Evolutionary conservation across 1,284 basidiomycete genomes (phyloP), one percentile per base, ranked within the genome.

Genomic region (Sporisorium sorghi): DNA sequence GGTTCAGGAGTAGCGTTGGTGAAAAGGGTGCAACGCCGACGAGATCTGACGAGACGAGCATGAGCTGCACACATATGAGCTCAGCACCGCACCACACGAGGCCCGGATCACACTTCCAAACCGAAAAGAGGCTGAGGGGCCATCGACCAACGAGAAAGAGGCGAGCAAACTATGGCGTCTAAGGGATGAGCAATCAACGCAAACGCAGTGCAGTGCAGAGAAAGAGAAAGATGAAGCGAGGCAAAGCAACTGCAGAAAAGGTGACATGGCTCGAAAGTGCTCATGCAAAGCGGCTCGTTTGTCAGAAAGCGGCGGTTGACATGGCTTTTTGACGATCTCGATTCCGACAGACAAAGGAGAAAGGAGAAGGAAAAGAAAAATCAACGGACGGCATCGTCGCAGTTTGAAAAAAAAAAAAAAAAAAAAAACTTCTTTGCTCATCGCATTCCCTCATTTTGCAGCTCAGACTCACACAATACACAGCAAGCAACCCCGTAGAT

Each of bases 221-320:
- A 40, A n/a, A 19, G 12, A 44, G 43, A 30, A 28, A 40, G 37
- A 19, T 40, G n/a, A 19, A 6, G 37, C 37, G 37, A 40, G 37
- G 37, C 37, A 19, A 40, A n/a, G 7, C 17, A 15, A 26, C 28
- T 5, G 28, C 28, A 9, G 9, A 30, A 30, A n/a, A 47, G 46
- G 26, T 47, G 46, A 47, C 46, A 47, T 47, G 46, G 46, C 46
- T 30, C 28, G 24, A 30, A 30, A 19, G 46, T 47, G 46, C 46
- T 28, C 26, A 30, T n/a, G n/a, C n/a, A n/a, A n/a, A n/a, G n/a
- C n/a, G n/a, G n/a, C n/a, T n/a, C n/a, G n/a, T n/a, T n/a, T n/a
- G n/a, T n/a, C n/a, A n/a, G n/a, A n/a, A n/a, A n/a, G n/a, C 35
- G 35, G 17, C 4, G 15, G 26, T 28, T 19, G 46, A 30, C 46